These are phyloP conservation scores for Clonostachys byssicola DNA, from an alignment of 2,329 filamentous ascomycete genomes.

Conservation along the genomic window DNA sequence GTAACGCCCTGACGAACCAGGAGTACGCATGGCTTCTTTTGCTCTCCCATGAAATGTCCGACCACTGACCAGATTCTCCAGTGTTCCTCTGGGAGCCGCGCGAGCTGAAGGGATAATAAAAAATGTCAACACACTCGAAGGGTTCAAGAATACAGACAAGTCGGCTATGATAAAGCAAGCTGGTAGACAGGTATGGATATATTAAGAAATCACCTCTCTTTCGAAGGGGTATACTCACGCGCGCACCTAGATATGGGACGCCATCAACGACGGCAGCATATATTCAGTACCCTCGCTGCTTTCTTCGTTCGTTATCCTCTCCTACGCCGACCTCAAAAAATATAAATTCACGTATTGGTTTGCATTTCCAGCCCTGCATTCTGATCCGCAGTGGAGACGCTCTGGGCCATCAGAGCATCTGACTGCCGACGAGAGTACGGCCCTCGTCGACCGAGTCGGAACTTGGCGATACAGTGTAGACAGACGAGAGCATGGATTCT, in stretches of 20 bases:
- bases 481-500: constrained; percentile 86
- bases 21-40: constrained; percentile 53
- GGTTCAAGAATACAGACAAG: constrained; percentile 84
- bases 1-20: constrained; percentile 77
- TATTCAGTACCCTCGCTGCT: constrained; percentile 92
- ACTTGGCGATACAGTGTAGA: constrained; percentile 86
- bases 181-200: constrained; percentile 63
- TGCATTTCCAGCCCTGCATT: constrained; percentile 89
- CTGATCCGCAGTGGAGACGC: constrained; percentile 77
- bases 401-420: constrained; percentile 51
- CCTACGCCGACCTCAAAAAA: constrained; percentile 94
- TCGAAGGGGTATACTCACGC: background rate
- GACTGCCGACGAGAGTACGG: constrained; percentile 65
- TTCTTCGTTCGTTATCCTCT: constrained; percentile 83
- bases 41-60: constrained; percentile 10
- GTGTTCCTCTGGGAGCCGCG: constrained; percentile 65
- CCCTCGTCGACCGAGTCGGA: constrained; percentile 76
- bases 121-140: constrained; percentile 94
- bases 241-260: constrained; percentile 80
- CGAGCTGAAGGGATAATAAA: constrained; percentile 91
- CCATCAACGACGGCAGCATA: constrained; percentile 93
- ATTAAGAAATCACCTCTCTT: background rate
- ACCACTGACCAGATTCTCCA: constrained; percentile 29
- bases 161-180: constrained; percentile 71
- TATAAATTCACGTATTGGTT: constrained; percentile 99